A percentile compares a stretch with the other conserved stretches of the same genome.
Conservation (phyloP, 345 rosid genomes). For the Turnera subulata region DNA sequence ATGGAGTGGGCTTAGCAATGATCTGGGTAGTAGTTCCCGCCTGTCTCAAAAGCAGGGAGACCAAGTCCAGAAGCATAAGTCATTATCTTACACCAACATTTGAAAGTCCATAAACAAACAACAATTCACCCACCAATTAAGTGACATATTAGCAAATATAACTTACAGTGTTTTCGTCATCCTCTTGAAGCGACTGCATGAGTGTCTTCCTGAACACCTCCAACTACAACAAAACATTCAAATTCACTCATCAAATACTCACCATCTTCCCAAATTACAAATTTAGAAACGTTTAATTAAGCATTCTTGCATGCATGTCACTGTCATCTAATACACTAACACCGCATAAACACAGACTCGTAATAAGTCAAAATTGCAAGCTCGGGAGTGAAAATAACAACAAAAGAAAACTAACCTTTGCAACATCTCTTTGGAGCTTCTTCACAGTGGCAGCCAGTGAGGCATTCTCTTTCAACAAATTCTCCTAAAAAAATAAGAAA, state of each 20-base stretch:
- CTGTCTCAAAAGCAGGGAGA: conserved; percentile 30
- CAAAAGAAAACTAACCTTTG: conserved; percentile 45
- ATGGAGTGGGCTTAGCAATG: conserved; percentile 74
- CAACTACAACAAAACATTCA: conserved; percentile 52
- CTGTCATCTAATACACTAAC: too few species aligned
- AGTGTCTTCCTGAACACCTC: conserved; percentile 89
- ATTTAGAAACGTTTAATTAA: too few species aligned
- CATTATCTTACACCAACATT: conserved; percentile 3
- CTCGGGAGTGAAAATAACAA: background rate
- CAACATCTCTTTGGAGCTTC: conserved; percentile 93
- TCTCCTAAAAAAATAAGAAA: conserved; percentile 45
- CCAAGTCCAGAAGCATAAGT: conserved; percentile 1
- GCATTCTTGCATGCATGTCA: too few species aligned
- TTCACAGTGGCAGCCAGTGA: conserved; percentile 55
- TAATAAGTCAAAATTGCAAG: too few species aligned
- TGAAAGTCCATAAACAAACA: background rate
- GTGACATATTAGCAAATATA: background rate
- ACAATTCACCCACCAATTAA: background rate
- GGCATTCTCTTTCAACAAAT: conserved; percentile 56
- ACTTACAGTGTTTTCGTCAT: conserved; percentile 62
- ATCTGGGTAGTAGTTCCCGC: conserved; percentile 50
- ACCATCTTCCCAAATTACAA: too few species aligned
- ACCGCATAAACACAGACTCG: too few species aligned
- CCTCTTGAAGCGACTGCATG: conserved; percentile 87
- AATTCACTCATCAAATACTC: too few species aligned